These are phyloP conservation scores for Capsicum rhomboideum DNA, from an alignment of 257 asterid genomes.

Conservation along the genomic window DNA sequence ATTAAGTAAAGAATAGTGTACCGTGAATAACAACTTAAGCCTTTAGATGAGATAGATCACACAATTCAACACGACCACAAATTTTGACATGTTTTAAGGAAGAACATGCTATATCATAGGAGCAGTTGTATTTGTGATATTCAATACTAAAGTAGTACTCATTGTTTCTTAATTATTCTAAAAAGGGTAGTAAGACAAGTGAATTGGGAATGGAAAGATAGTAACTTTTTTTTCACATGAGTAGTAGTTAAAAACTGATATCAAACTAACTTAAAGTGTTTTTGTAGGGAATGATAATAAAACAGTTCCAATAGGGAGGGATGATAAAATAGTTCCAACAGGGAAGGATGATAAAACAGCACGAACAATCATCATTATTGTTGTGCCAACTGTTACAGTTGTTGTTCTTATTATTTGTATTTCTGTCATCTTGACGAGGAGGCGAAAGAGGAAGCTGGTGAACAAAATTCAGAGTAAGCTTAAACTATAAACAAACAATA, in stretches of 20 bases:
- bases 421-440: background rate
- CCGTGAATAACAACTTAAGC: background rate
- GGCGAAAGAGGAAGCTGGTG: background rate
- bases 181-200: no score
- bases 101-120: background rate
- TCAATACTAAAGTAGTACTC: background rate
- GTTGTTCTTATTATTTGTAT: background rate
- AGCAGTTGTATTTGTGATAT: background rate
- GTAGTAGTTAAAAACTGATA: no score
- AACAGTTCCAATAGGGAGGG: background rate
- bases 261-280: background rate
- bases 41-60: background rate
- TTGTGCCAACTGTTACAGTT: background rate
- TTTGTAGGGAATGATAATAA: background rate
- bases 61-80: background rate
- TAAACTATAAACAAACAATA: background rate
- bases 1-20: background rate
- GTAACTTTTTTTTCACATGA: no score
- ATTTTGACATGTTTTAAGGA: background rate
- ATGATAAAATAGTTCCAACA: background rate
- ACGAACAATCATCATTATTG: background rate
- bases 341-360: background rate
- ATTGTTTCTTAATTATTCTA: no score
- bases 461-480: background rate
- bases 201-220: background rate